Evolutionary conservation across 352 stramenopile species (phyloP).

Genomic region (Pythium pyrilobum): DNA sequence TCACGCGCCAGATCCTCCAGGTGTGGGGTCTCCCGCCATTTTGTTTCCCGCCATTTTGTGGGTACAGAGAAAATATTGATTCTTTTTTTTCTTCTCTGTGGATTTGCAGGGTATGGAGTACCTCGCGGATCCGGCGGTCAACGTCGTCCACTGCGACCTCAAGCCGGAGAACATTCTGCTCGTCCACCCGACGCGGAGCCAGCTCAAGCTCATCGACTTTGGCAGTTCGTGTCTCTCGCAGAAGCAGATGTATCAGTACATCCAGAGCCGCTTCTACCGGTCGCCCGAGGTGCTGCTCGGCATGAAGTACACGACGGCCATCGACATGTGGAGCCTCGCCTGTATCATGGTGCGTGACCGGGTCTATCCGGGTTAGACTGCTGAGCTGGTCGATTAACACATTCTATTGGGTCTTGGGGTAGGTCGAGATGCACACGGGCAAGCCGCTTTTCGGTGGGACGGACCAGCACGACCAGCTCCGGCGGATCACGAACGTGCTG

Average conservation of each 20-base stretch:
- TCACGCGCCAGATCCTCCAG: slow-evolving; percentile 94
- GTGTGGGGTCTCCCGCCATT: slow-evolving; percentile 25
- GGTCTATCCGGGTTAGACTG: neutral
- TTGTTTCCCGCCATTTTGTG: neutral
- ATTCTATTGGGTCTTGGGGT: neutral
- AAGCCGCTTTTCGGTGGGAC: slow-evolving; percentile 96
- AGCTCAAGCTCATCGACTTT: slow-evolving; percentile 99
- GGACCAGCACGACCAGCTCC: slow-evolving; percentile 96
- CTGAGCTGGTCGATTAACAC: no score
- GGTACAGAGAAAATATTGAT: no score
- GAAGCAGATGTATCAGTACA: slow-evolving; percentile 97
- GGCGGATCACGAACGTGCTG: slow-evolving; percentile 93
- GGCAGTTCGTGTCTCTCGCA: slow-evolving; percentile 94
- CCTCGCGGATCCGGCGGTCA: slow-evolving; percentile 86
- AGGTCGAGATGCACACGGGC: slow-evolving; percentile 97
- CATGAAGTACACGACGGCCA: slow-evolving; percentile 74
- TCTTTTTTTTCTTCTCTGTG: no score
- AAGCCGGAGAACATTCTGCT: slow-evolving; percentile 99
- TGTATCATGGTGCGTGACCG: slow-evolving; percentile 64
- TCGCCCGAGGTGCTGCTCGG: slow-evolving; percentile 85
- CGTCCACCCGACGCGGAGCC: slow-evolving; percentile 89
- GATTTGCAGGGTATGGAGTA: slow-evolving; percentile 71
- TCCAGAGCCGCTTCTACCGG: slow-evolving; percentile 97
- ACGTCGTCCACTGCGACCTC: slow-evolving; percentile 99
- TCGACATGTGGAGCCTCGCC: slow-evolving; percentile 89